Conservation (phyloP, 2,329 filamentous ascomycete genomes). For the Ophiostoma australiae region DNA sequence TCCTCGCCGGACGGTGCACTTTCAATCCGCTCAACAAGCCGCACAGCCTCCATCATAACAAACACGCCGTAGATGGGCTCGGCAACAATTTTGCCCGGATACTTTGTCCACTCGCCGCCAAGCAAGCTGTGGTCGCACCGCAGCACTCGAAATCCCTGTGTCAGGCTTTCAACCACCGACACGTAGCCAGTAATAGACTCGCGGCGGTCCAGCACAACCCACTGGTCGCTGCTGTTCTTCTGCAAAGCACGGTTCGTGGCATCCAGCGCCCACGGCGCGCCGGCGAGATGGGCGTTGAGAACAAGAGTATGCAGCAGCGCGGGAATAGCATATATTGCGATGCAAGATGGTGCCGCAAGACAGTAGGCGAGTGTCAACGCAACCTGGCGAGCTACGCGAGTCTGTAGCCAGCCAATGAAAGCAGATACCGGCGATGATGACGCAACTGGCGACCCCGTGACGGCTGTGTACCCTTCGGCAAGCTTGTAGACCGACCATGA, state of each 20-base stretch:
- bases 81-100: conserved; percentile 51
- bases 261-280: conserved; percentile 52
- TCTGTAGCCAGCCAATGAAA: conserved; percentile 38
- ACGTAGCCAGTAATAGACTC: conserved; percentile 91
- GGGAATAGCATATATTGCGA: conserved; percentile 63
- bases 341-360: conserved; percentile 64
- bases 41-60: conserved; percentile 85
- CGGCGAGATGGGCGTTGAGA: conserved; percentile 67
- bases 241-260: conserved; percentile 62
- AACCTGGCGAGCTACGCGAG: conserved; percentile 67
- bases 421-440: conserved; percentile 54
- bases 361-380: conserved; percentile 60
- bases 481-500: conserved; percentile 61
- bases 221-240: conserved; percentile 49
- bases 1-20: background rate
- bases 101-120: conserved; percentile 79
- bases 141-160: conserved; percentile 71
- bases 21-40: conserved; percentile 58
- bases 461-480: conserved; percentile 40
- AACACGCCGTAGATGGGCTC: conserved; percentile 98
- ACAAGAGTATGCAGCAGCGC: conserved; percentile 66
- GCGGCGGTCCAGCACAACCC: conserved; percentile 69
- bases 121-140: conserved; percentile 92
- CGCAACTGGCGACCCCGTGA: background rate
- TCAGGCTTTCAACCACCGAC: conserved; percentile 74